Base-by-base conservation (phyloP, 345 rosid genomes). In the Populus tremula region DNA sequence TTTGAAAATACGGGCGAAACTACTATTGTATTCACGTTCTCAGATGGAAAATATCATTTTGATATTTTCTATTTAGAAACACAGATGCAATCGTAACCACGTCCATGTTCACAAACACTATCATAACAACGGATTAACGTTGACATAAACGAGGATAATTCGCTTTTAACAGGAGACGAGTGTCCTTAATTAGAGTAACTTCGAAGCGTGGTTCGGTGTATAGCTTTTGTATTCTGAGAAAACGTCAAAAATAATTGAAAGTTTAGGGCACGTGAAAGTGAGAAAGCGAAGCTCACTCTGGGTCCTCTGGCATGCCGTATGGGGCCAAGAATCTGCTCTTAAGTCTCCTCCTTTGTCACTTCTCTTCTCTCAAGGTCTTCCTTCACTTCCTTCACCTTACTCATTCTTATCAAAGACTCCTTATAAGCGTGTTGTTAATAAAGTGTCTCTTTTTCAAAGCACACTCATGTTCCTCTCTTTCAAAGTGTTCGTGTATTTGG, bases 241-340 rank as follows among this genome's bases (percentile, higher is more conserved):
- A 6, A 33, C 31, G 11, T 47, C 67, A 35, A 38, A 67, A 36
- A 33, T 43, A 27, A 11, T n/a, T 66, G 35, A 66, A 69, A 56
- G 69, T n/a, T 50, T 56, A 67, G 72, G 81, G 79, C 86, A 84
- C 86, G 78, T 76, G 84, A 78, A 76, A 71, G 77, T 25, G 59
- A 77, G 50, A 27, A 54, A 53, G 27, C 6, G 9, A 73, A 66
- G 47, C 25, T 36, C 3, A 27, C 3, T 11, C 70, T 53, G 39
- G 63, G 83, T 0, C 82, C 73, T 39, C 47, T 61, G 71, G 79
- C 66, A 25, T 49, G 47, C 68, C 17, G 72, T 21, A 31, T 49
- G 75, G 70, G 78, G 82, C 82, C 69, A 74, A 76, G 78, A 77
- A 77, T 83, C 79, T 80, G 53, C 13, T 4, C 69, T 43, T 3